Evolutionary conservation across 768 basidiomycete genomes (phyloP).

Genomic region (Boletus barrowsii): DNA sequence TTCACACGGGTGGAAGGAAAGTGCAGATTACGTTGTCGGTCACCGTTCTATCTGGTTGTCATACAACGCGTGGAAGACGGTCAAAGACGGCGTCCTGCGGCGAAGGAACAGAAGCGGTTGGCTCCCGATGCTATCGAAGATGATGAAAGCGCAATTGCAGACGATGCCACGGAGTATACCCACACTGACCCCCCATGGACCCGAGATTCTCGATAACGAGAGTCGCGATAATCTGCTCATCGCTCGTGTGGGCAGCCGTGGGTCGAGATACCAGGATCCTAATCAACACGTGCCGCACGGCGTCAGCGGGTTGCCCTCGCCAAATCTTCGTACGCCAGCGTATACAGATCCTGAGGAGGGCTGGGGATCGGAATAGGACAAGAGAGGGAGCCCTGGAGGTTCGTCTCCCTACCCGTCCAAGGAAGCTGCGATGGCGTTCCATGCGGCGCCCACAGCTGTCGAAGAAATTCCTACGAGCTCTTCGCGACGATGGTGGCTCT

Average conservation of each 20-base stretch:
- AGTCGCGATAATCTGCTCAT: conserved; percentile 69
- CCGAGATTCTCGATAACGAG: conserved; percentile 40
- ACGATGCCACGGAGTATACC: conserved; percentile 68
- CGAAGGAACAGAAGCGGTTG: conserved; percentile 48
- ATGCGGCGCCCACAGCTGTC: conserved; percentile 65
- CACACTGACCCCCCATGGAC: conserved; percentile 45
- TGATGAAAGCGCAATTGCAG: conserved; percentile 56
- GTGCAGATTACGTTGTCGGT: conserved; percentile 66
- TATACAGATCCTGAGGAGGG: conserved; percentile 44
- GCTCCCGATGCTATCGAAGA: conserved; percentile 43
- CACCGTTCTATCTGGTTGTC: conserved; percentile 69
- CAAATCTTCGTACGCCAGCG: conserved; percentile 39
- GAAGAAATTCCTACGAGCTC: conserved; percentile 80
- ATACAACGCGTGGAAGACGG: conserved; percentile 78
- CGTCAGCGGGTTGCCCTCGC: conserved; percentile 50
- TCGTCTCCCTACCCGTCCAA: conserved; percentile 41
- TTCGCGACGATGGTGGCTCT: conserved; percentile 76
- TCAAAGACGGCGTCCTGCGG: conserved; percentile 67
- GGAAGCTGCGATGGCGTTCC: conserved; percentile 56
- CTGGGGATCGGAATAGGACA: conserved; percentile 66
- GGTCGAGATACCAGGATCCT: conserved; percentile 47
- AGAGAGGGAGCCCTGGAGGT: conserved; percentile 34
- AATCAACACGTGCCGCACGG: conserved; percentile 47
- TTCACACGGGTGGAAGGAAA: conserved; percentile 76
- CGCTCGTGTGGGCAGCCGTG: conserved; percentile 46